Percentiles rank a stretch among this genome's conserved stretches.
Conservation (phyloP, 352 stramenopile species). For the Pythium sukuiense region DNA sequence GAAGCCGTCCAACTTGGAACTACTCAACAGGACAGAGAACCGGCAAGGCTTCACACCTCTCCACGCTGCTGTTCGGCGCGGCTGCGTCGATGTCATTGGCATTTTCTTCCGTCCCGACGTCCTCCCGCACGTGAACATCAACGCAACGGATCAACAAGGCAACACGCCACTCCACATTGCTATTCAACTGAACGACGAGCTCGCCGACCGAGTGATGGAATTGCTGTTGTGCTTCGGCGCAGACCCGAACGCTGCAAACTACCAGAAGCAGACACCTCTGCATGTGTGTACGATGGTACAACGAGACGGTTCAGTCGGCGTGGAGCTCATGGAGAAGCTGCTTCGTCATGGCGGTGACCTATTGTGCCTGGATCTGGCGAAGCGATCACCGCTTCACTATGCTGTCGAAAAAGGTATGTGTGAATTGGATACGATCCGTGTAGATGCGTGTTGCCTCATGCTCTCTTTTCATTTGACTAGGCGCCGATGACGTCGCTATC, state of each 20-base stretch:
- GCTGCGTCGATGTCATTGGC: slow-evolving; percentile 61
- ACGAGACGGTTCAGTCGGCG: slow-evolving; percentile 37
- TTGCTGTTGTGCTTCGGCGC: slow-evolving; percentile 71
- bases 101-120: slow-evolving; percentile 81
- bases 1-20: slow-evolving; percentile 41
- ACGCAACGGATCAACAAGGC: slow-evolving; percentile 64
- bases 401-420: slow-evolving; percentile 69
- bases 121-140: slow-evolving; percentile 60
- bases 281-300: slow-evolving; percentile 77
- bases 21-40: slow-evolving; percentile 54
- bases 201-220: slow-evolving; percentile 67
- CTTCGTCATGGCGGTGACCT: slow-evolving; percentile 58
- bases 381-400: slow-evolving; percentile 75
- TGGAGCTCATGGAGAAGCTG: slow-evolving; percentile 61
- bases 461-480: slow-evolving; percentile 22
- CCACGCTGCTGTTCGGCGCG: slow-evolving; percentile 58
- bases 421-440: not conserved
- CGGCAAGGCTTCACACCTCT: slow-evolving; percentile 61
- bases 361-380: slow-evolving; percentile 59
- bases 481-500: slow-evolving; percentile 60
- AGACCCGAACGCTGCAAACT: slow-evolving; percentile 59
- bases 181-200: slow-evolving; percentile 54
- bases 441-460: not conserved
- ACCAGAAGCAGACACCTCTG: slow-evolving; percentile 71
- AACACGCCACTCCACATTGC: slow-evolving; percentile 72